phyloP scores from a whole-genome alignment of 192 early-diverging fungal genomes.

The Gryganskiella cystojenkinii region DNA sequence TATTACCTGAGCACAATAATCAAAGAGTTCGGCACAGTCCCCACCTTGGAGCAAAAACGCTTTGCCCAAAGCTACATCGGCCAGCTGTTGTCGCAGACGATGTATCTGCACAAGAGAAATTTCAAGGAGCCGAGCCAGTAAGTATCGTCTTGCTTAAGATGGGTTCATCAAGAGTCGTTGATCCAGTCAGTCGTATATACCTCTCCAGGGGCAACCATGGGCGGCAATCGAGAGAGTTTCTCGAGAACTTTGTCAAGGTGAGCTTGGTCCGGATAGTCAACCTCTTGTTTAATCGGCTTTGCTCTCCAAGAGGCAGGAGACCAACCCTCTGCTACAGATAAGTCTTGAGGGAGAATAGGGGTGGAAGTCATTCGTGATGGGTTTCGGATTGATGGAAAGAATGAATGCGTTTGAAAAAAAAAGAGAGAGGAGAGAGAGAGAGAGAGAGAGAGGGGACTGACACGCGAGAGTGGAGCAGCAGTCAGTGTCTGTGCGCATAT shows the following conservation, averaged over 20 bases:
- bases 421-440: not conserved
- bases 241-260: slow-evolving; percentile 74
- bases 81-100: slow-evolving; percentile 80
- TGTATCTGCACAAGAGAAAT: no score
- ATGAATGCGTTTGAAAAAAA: not conserved
- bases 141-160: no score
- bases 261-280: slow-evolving; percentile 79
- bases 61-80: slow-evolving; percentile 88
- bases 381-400: not conserved
- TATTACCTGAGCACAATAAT: slow-evolving; percentile 88
- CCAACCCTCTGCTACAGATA: slow-evolving; percentile 53
- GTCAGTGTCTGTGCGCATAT: no score
- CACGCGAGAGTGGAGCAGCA: no score
- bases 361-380: slow-evolving; percentile 5
- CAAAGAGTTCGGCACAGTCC: slow-evolving; percentile 97
- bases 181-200: slow-evolving; percentile 47
- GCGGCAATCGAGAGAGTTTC: slow-evolving; percentile 83
- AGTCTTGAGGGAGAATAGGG: not conserved
- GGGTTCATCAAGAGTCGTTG: no score
- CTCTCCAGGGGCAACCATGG: slow-evolving; percentile 85
- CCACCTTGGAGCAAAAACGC: slow-evolving; percentile 96
- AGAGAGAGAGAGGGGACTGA: no score
- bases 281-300: slow-evolving; percentile 86
- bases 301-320: slow-evolving; percentile 71
- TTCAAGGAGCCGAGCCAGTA: no score